Base-by-base conservation (phyloP, 2,329 filamentous ascomycete genomes). In the Verticillium longisporum region DNA sequence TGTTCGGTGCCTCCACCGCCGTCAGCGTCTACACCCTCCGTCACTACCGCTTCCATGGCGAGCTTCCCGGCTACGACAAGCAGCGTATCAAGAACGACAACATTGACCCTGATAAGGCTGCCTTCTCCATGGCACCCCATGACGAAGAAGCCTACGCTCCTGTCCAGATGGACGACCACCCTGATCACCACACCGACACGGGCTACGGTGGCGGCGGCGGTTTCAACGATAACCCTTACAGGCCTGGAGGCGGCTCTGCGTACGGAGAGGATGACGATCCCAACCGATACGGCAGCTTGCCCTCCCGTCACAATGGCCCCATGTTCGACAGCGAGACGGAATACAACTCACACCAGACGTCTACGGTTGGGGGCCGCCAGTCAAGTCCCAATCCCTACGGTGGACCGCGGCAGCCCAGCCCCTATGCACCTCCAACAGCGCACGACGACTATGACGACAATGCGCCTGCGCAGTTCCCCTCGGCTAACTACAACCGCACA, bases 91-190 rank as follows among this genome's bases (percentile, higher is more conserved):
- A 77, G 58, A 66, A 62, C 62, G 73, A 78, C 66, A 83, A 84
- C 74, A 88, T 88, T 66, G 86, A 88, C 70, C 86, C 86, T 0
- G 86, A 89, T 72, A 88, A 88, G 77, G 85, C 86, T 33, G 86
- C 86, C 62, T 89, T 89, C 74, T 87, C 84, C 61, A 87, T 86
- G 73, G 84, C 83, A 14, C 84, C 84, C n/a, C 83, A 86, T 68
- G 85, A 86, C 67, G 86, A 88, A 65, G 86, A 88, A 68, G 81
- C 83, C 54, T 88, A 88, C 68, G 83, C 85, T 58, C 83, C 83
- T 14, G 80, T 88, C 63, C 80, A 86, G 71, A 77, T 79, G 74
- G 78, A 83, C 61, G 81, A 85, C 67, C 78, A 84, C 63, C 72
- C 76, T 60, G 77, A 82, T 60, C 70, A 77, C 66, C 72, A 74